Evolutionary conservation across 768 basidiomycete genomes (phyloP).

Genomic region (Serendipita vermifera): DNA sequence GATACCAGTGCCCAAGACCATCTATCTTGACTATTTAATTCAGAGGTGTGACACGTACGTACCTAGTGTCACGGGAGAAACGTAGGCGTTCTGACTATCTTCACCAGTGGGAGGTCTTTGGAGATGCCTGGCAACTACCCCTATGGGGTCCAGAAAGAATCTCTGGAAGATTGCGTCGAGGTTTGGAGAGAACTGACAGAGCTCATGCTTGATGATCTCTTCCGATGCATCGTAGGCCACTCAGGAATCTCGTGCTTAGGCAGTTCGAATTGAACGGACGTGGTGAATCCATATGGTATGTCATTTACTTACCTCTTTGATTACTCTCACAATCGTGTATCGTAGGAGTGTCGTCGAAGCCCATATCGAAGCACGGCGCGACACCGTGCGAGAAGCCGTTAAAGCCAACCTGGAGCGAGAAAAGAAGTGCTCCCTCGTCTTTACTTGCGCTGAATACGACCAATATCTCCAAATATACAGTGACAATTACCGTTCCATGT

Average conservation of each 20-base stretch:
- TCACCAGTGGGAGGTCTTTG: neutral
- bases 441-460: neutral
- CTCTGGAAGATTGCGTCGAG: neutral
- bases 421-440: neutral
- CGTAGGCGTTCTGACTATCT: no score
- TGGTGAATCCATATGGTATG: neutral
- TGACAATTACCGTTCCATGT: neutral
- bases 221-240: neutral
- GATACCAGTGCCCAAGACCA: neutral
- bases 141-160: slow-evolving; percentile 1
- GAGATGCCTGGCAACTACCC: slow-evolving; percentile 1
- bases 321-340: no score
- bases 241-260: neutral
- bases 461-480: neutral
- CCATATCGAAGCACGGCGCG: neutral
- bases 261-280: neutral
- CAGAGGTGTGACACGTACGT: neutral
- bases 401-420: neutral
- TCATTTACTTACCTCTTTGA: no score
- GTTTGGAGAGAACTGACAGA: neutral
- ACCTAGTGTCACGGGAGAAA: neutral
- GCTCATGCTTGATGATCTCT: neutral
- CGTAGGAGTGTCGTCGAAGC: neutral
- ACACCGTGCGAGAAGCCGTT: neutral
- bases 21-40: neutral